Conservation (phyloP, 441 rosid species). For the Erysimum cheiri region DNA sequence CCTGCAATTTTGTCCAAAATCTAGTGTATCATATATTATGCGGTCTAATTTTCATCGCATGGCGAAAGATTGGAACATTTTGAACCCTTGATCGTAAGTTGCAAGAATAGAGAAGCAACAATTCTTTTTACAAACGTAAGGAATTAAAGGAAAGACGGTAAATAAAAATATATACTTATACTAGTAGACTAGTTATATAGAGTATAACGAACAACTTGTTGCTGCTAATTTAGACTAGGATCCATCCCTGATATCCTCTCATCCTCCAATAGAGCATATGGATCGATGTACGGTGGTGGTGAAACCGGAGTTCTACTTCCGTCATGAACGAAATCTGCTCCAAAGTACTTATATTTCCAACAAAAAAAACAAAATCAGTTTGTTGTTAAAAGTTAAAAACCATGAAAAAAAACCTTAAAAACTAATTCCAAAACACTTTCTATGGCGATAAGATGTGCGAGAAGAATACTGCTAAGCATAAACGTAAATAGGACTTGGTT, state of each 20-base stretch:
- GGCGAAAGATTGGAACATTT: neutral
- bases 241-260: slow-evolving; percentile 80
- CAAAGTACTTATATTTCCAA: slow-evolving; percentile 62
- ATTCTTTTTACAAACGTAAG: neutral
- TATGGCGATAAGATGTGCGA: neutral
- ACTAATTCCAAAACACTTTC: neutral
- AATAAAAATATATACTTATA: slow-evolving; percentile 26
- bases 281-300: slow-evolving; percentile 73
- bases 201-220: slow-evolving; percentile 6
- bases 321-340: slow-evolving; percentile 74
- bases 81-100: neutral
- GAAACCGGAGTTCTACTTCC: slow-evolving; percentile 51
- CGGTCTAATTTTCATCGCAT: neutral
- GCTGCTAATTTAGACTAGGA: slow-evolving; percentile 59
- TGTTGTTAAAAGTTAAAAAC: neutral
- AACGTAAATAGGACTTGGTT: neutral
- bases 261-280: slow-evolving; percentile 82
- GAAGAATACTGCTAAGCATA: neutral
- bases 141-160: neutral
- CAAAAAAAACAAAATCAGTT: slow-evolving; percentile 16
- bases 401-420: neutral
- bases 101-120: neutral
- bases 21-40: no score
- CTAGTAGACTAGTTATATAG: neutral
- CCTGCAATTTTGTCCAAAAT: neutral